Base-by-base conservation (phyloP, 1,284 basidiomycete species). In the Tilletia walkeri region DNA sequence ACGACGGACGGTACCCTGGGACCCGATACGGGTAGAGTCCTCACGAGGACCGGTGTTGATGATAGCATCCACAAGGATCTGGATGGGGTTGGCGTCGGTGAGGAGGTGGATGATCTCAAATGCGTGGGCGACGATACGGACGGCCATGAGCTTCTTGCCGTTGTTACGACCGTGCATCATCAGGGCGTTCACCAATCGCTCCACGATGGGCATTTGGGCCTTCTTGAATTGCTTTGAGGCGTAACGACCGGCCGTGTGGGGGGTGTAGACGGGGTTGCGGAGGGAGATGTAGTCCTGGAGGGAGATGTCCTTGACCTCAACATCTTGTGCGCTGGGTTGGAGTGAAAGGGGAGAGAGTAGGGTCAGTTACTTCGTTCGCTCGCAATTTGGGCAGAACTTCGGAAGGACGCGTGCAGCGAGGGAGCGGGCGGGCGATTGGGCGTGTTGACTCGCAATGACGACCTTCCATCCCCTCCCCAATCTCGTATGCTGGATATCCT, bases 81-180 rank as follows among this genome's bases (percentile, higher is more conserved):
- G 96, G 86, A 99, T 94, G 78, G 96, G 96, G 89, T 99, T 99
- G 87, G 95, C 94, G 90, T 99, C 96, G 82, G 94, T 94, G 86
- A 99, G 92, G 85, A 99, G 93, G 89, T 99, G 92, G 87, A 99
- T 96, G 87, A 99, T 96, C 88, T 99, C 96, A 86, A 99, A 99
- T 70, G 96, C 93, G 87, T 99, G 96, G 75, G 94, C 93, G 82
- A 99, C 96, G 83, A 99, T 99, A 86, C 96, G 94, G 86, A 99
- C 93, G 82, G 96, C 92, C 87, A 99, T 88, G 86, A 98, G 91
- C 88, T 99, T 99, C 89, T 99, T 99, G 85, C 96, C 96, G 88
- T 96, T 99, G 92, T 99, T 99, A 86, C 96, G 94, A 79, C 96
- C 96, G 88, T 99, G 97, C 95, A 99, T 99, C 96, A 99, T 83